These are phyloP conservation scores for Cutaneotrichosporon dermatis DNA, from an alignment of 1,284 basidiomycete species.

Conservation along the genomic window DNA sequence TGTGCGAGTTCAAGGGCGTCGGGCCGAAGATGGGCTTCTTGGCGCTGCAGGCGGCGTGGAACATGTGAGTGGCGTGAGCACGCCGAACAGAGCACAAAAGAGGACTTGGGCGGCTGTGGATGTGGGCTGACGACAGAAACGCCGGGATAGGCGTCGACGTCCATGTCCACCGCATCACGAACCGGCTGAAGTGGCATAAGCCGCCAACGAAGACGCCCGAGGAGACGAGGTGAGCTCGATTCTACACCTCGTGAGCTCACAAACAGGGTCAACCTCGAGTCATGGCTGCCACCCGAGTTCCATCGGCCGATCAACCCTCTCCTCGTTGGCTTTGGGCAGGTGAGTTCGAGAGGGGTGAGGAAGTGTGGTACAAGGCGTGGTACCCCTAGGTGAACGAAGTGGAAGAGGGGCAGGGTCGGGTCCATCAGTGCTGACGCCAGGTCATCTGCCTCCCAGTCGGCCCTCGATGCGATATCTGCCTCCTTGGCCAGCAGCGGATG, in stretches of 20 bases:
- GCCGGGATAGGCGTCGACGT: constrained; percentile 92
- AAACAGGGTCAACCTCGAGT: constrained; percentile 73
- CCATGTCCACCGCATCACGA: constrained; percentile 92
- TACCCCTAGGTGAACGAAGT: too few relatives aligned
- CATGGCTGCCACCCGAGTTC: constrained; percentile 77
- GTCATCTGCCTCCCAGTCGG: constrained; percentile 72
- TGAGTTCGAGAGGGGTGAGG: too few relatives aligned
- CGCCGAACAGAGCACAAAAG: too few relatives aligned
- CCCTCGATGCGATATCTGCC: constrained; percentile 76
- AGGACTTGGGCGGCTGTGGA: too few relatives aligned
- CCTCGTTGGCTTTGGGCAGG: constrained; percentile 87
- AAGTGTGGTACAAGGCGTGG: too few relatives aligned
- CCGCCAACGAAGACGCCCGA: constrained; percentile 79
- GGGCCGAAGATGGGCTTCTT: constrained; percentile 92
- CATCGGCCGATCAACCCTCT: constrained; percentile 80
- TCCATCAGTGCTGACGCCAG: constrained; percentile 12
- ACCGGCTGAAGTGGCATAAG: constrained; percentile 85
- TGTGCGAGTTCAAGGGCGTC: constrained; percentile 78
- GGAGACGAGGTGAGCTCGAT: constrained; percentile 62
- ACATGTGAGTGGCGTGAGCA: constrained; percentile 56
- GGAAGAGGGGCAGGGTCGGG: too few relatives aligned
- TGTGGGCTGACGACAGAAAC: constrained; percentile 56
- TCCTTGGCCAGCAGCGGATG: constrained; percentile 44
- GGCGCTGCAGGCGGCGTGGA: constrained; percentile 77
- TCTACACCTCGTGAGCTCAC: background rate